A percentile compares a stretch with the other conserved stretches of the same genome.
Conservation (phyloP, 768 basidiomycete species). For the Gymnopilus junonius region DNA sequence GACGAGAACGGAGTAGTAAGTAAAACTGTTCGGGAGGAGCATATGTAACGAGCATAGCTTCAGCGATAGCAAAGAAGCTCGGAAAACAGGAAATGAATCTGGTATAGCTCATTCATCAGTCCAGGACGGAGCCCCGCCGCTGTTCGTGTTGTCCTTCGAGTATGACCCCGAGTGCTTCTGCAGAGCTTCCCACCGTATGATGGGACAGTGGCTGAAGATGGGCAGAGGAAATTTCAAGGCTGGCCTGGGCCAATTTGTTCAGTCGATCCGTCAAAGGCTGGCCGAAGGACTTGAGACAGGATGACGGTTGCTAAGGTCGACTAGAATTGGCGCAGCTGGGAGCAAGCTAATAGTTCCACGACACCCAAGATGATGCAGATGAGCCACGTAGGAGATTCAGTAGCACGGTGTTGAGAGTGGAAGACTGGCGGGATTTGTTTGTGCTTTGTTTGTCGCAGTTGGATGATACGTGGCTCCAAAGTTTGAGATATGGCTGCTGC, state of each 20-base stretch:
- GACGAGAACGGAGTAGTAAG: neutral
- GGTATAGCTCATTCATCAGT: neutral
- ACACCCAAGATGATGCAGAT: neutral
- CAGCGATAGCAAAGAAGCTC: neutral
- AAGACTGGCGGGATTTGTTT: slow-evolving; percentile 13
- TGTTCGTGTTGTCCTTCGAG: neutral
- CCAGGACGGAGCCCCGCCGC: neutral
- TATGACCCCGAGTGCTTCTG: neutral
- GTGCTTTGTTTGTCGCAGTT: slow-evolving; percentile 19
- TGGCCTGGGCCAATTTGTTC: neutral
- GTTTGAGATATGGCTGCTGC: slow-evolving; percentile 18
- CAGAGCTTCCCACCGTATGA: neutral
- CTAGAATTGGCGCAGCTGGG: neutral
- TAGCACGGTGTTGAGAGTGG: neutral
- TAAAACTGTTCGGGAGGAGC: neutral
- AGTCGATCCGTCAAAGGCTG: neutral
- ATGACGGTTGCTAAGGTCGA: neutral
- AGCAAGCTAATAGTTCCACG: neutral
- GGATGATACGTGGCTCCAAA: slow-evolving; percentile 38
- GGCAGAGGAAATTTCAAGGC: neutral
- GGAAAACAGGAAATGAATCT: neutral
- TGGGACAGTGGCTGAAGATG: neutral
- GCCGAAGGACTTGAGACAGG: neutral
- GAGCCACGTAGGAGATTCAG: neutral
- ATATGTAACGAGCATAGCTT: neutral